Evolutionary conservation across 2,329 filamentous ascomycete species (phyloP), one percentile per base, ranked within the genome.

Genomic region (Endoconidiophora laricicola): DNA sequence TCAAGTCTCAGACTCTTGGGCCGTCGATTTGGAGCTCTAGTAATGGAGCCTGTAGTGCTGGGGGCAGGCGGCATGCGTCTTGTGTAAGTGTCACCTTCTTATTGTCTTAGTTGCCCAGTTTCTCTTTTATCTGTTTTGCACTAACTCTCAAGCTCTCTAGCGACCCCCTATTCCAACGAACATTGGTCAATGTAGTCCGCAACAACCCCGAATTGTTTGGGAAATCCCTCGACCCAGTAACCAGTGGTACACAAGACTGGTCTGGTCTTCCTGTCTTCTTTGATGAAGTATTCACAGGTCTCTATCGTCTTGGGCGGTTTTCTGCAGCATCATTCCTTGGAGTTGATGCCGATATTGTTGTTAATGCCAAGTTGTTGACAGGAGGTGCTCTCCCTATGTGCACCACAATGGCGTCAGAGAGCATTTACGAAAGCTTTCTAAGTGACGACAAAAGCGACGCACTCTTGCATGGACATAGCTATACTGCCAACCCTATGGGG

Each of bases 281-380:
- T 56, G 86, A 94, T 60, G 86, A 93, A 60, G 86, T 93, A 36
- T 93, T 94, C 63, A 90, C 85, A 0, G 86, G 86, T 1, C 68
- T 93, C 3, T 88, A 88, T 61, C 83, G 86, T 10, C 76, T 94
- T 0, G 86, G 86, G 2, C 75, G 79, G 38, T 78, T 81, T 59
- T 79, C 75, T 1, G 72, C 84, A 0, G 76, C 82, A 0, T 79
- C 79, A 0, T 83, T 90, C 61, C 72, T 93, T 2, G 68, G 69
- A 4, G 66, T 77, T 0, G 63, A 84, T 29, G 74, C 86, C 0
- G 86, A 93, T 57, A 81, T 93, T 44, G 79, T 79, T 0, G 81
- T 87, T 0, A 81, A 93, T 58, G 86, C 86, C 4, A 93, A 94
- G 61, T 71, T 93, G 0, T 71, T 94, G 2, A 93, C 86, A 0